These are phyloP conservation scores for Candida glucosophila DNA, from an alignment of 1,139 yeast genomes.

Conservation along the genomic window DNA sequence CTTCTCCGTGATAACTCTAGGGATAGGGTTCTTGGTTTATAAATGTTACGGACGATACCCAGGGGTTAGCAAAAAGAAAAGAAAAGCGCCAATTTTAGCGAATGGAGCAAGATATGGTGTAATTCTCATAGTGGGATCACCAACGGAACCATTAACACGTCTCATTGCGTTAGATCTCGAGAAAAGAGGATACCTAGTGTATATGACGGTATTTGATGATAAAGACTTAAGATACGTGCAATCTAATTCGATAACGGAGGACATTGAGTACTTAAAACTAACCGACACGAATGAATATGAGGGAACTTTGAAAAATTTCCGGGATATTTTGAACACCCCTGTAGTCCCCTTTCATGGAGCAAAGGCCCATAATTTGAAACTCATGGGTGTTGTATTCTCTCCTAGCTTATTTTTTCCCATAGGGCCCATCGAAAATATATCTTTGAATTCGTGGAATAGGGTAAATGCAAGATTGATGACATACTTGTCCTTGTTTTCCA, in stretches of 20 bases:
- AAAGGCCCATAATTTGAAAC: conserved; percentile 38
- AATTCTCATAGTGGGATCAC: conserved; percentile 66
- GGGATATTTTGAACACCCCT: conserved; percentile 27
- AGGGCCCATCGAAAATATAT: conserved; percentile 59
- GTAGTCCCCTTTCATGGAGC: conserved; percentile 47
- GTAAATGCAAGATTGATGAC: conserved; percentile 35
- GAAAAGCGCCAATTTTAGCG: conserved; percentile 54
- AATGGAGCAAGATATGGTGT: conserved; percentile 75
- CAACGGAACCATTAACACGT: conserved; percentile 66
- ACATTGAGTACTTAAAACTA: conserved; percentile 37
- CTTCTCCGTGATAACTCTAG: conserved; percentile 17
- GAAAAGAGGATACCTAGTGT: conserved; percentile 72
- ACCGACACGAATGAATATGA: conserved; percentile 22
- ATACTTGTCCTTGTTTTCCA: conserved; percentile 44
- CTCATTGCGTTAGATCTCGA: conserved; percentile 67
- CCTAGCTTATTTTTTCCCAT: conserved; percentile 61
- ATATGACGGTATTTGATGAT: conserved; percentile 60
- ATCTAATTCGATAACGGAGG: conserved; percentile 46
- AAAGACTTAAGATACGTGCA: conserved; percentile 54
- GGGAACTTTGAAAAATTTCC: conserved; percentile 25
- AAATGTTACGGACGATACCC: conserved; percentile 7
- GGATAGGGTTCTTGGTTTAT: conserved; percentile 18
- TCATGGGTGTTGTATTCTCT: conserved; percentile 53
- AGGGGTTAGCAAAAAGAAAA: conserved; percentile 11
- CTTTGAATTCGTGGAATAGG: conserved; percentile 45